phyloP scores from a whole-genome alignment of 163 green algal species.

The Chlamydomonas reinhardtii region DNA sequence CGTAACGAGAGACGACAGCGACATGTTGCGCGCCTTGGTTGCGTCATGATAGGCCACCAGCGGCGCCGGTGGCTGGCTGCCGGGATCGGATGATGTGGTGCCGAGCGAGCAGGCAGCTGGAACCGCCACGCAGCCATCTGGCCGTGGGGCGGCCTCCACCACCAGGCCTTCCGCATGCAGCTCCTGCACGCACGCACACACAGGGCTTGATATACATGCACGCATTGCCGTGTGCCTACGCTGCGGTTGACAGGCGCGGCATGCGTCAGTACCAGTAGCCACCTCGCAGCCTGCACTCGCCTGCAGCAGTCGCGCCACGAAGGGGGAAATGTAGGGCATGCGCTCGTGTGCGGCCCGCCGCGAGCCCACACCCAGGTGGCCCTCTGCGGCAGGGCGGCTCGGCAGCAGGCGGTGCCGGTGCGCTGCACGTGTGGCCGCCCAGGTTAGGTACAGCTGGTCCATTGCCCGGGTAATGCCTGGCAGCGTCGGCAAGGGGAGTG shows the following conservation, averaged over 20 bases:
- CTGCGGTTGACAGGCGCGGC: too few species aligned
- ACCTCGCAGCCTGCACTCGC: background rate
- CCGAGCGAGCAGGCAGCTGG: background rate
- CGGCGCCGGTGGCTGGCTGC: background rate
- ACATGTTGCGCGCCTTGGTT: background rate
- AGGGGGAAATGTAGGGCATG: slow-evolving; percentile 33
- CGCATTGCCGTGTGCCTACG: too few species aligned
- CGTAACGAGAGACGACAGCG: background rate
- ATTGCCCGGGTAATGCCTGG: slow-evolving; percentile 29
- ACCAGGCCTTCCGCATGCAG: slow-evolving; percentile 5
- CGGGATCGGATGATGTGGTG: background rate
- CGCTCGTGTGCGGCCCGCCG: background rate
- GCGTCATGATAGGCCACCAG: slow-evolving; percentile 25
- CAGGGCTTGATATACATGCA: background rate
- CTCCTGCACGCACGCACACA: slow-evolving; percentile 21
- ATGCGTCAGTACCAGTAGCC: too few species aligned
- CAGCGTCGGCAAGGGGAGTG: background rate
- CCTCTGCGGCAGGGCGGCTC: background rate
- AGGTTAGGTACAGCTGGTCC: slow-evolving; percentile 48
- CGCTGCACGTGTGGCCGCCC: background rate
- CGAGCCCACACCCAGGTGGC: background rate
- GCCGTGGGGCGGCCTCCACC: slow-evolving; percentile 13
- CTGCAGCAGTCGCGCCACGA: background rate
- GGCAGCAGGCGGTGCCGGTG: background rate
- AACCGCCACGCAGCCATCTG: background rate